phyloP scores from a whole-genome alignment of 768 basidiomycete genomes.

The Hemileccinum impolitum region DNA sequence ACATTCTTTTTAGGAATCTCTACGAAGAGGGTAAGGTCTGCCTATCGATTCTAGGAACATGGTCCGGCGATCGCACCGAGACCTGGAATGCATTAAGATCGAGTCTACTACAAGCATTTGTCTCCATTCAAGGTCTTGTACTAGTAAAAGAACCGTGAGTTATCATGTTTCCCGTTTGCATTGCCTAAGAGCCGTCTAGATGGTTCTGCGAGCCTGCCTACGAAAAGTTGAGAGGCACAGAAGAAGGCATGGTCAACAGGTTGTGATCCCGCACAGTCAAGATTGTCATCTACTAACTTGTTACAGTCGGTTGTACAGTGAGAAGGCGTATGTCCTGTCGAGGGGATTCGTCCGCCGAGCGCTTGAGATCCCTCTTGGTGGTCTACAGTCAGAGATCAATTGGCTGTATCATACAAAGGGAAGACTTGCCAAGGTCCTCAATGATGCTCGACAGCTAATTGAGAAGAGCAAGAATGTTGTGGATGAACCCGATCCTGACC shows the following conservation, averaged over 20 bases:
- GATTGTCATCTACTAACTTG: background rate
- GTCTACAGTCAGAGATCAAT: slow-evolving; percentile 67
- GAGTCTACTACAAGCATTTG: slow-evolving; percentile 85
- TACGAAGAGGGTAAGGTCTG: slow-evolving; percentile 97
- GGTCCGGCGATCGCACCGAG: slow-evolving; percentile 86
- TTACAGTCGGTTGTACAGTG: slow-evolving; percentile 83
- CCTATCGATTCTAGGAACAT: slow-evolving; percentile 86
- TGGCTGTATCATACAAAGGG: slow-evolving; percentile 68
- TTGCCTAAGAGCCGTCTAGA: slow-evolving; percentile 34
- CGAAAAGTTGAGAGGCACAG: slow-evolving; percentile 87
- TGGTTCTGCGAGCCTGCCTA: slow-evolving; percentile 94
- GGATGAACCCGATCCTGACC: slow-evolving; percentile 33
- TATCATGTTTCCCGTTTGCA: background rate
- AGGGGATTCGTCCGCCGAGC: slow-evolving; percentile 89
- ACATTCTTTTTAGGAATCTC: slow-evolving; percentile 55
- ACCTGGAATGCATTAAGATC: slow-evolving; percentile 83
- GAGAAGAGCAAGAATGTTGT: slow-evolving; percentile 55
- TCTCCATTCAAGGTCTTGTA: slow-evolving; percentile 92
- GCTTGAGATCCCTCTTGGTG: slow-evolving; percentile 71
- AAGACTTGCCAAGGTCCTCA: slow-evolving; percentile 66
- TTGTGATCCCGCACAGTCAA: slow-evolving; percentile 24
- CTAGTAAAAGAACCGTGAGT: slow-evolving; percentile 89
- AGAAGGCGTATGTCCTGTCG: slow-evolving; percentile 90
- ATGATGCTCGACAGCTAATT: slow-evolving; percentile 59
- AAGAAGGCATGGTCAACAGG: slow-evolving; percentile 88